Conservation (phyloP, 1,284 basidiomycete genomes). For the Ustilago trichophora region DNA sequence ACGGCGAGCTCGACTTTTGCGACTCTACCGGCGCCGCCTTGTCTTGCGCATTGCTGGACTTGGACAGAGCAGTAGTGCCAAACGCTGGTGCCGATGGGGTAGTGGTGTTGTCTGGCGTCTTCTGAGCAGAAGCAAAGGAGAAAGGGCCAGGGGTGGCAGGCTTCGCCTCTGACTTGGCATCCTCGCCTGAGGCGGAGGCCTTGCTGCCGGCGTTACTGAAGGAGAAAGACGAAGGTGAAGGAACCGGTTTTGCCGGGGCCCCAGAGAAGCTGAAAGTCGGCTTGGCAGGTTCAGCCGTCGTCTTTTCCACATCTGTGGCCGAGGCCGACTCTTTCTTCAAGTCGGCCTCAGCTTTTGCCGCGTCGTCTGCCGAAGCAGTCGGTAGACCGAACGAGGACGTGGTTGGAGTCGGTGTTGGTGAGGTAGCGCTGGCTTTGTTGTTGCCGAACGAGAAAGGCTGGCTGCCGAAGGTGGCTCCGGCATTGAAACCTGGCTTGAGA, state of each 20-base stretch:
- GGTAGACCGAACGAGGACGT: not conserved
- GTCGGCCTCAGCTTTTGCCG: not conserved
- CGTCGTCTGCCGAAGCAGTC: not conserved
- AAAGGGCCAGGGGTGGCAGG: slow-evolving; percentile 11
- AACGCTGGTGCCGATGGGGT: not conserved
- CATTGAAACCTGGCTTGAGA: slow-evolving; percentile 26
- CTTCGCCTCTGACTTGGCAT: slow-evolving; percentile 11
- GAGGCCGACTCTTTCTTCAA: not conserved
- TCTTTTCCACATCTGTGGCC: not conserved
- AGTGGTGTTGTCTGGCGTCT: not conserved
- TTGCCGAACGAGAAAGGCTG: slow-evolving; percentile 37
- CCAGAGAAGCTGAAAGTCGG: slow-evolving; percentile 28
- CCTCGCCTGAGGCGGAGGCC: not conserved
- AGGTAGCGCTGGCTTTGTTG: slow-evolving; percentile 7
- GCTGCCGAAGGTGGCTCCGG: slow-evolving; percentile 22
- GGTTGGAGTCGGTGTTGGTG: not conserved
- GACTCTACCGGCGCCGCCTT: not conserved
- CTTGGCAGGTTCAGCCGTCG: slow-evolving; percentile 2
- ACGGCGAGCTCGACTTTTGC: slow-evolving; percentile 7
- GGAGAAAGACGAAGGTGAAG: slow-evolving; percentile 10
- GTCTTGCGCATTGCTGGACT: not conserved
- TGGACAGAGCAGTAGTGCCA: slow-evolving; percentile 1
- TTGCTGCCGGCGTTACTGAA: slow-evolving; percentile 4
- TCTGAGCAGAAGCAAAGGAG: slow-evolving; percentile 18
- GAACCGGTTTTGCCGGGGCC: slow-evolving; percentile 6